These are phyloP conservation scores for Gossypium davidsonii DNA, from an alignment of 441 rosid species.

Conservation along the genomic window DNA sequence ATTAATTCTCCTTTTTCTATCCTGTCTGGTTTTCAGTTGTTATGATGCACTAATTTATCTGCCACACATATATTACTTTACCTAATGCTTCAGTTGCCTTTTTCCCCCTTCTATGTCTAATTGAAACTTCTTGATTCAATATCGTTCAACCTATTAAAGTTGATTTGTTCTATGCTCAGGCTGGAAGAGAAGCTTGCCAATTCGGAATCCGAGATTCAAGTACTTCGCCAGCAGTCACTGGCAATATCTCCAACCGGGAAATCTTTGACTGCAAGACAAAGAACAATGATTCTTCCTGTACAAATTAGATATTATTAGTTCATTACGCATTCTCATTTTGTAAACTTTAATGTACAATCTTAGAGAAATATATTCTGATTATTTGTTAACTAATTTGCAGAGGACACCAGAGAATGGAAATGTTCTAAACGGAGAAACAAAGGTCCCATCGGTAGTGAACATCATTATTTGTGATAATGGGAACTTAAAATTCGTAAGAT, in stretches of 20 bases:
- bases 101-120: neutral
- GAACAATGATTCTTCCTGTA: constrained; percentile 73
- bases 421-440: constrained; percentile 47
- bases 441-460: constrained; percentile 47
- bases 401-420: constrained; percentile 51
- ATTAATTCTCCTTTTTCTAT: neutral
- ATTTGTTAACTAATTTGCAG: constrained; percentile 26
- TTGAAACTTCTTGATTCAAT: neutral
- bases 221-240: constrained; percentile 96
- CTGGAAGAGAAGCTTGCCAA: constrained; percentile 94
- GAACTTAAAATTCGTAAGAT: neutral
- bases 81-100: neutral
- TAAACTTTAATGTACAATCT: constrained; percentile 6
- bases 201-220: constrained; percentile 98
- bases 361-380: constrained; percentile 22
- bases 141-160: constrained; percentile 11
- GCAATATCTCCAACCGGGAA: constrained; percentile 94
- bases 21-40: neutral
- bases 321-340: constrained; percentile 7
- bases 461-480: constrained; percentile 6
- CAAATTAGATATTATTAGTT: constrained; percentile 6
- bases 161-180: constrained; percentile 40
- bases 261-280: constrained; percentile 60
- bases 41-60: neutral
- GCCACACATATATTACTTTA: neutral